phyloP scores from a whole-genome alignment of 192 early-diverging fungal species.

The Backusella luteola region DNA sequence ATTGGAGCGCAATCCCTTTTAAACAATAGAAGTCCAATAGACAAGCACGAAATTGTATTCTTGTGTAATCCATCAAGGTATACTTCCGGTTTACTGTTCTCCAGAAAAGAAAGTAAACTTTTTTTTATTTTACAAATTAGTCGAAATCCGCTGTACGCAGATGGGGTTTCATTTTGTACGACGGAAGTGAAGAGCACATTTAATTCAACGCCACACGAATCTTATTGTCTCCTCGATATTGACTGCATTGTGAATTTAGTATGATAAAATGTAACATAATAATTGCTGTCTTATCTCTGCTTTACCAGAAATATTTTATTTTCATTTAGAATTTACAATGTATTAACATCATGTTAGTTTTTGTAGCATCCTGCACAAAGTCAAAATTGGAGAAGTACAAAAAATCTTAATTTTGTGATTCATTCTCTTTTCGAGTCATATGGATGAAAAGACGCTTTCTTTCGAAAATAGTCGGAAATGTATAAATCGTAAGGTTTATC shows the following conservation, averaged over 20 bases:
- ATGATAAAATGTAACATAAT: not conserved
- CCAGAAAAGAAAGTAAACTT: not conserved
- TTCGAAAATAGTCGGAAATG: not conserved
- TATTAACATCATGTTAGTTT: not conserved
- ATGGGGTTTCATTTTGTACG: not conserved
- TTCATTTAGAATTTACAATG: not conserved
- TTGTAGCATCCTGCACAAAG: not conserved
- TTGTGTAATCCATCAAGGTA: not conserved
- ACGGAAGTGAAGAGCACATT: not conserved
- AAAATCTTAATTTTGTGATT: not conserved
- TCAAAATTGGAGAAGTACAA: not conserved
- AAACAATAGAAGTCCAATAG: not conserved
- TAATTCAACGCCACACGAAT: slow-evolving; percentile 1
- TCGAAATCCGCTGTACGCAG: not conserved
- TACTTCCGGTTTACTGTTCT: not conserved
- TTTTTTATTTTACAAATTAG: not conserved
- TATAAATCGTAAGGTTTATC: not conserved
- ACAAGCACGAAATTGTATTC: not conserved
- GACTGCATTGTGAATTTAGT: not conserved
- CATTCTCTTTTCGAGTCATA: not conserved
- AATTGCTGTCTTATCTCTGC: not conserved
- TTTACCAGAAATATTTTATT: not conserved
- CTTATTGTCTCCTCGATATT: not conserved
- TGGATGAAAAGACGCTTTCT: not conserved
- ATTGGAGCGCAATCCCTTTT: not conserved